Evolutionary conservation across 768 basidiomycete genomes (phyloP).

Genomic region (Cubamyces lactineus): DNA sequence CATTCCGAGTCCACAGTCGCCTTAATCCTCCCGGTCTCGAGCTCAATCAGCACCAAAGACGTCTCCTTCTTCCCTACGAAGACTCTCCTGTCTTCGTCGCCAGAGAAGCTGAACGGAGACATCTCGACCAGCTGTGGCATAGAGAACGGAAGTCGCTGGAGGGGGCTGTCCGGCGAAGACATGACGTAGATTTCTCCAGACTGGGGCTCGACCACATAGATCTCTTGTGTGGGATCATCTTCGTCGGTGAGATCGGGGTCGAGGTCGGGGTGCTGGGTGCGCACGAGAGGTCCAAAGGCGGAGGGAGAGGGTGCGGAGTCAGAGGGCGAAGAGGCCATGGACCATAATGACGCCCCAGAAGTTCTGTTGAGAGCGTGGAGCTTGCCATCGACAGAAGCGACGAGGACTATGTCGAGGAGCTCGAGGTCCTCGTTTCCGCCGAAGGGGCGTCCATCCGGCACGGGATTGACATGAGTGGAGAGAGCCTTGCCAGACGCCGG

Average conservation of each 20-base stretch:
- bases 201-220: conserved; percentile 94
- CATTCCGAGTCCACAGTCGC: conserved; percentile 76
- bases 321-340: conserved; percentile 55
- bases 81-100: conserved; percentile 64
- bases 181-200: conserved; percentile 93
- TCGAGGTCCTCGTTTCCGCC: conserved; percentile 48
- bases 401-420: conserved; percentile 81
- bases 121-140: conserved; percentile 92
- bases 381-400: conserved; percentile 93
- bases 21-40: conserved; percentile 81
- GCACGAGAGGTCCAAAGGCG: conserved; percentile 73
- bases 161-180: conserved; percentile 62
- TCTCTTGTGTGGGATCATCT: conserved; percentile 58
- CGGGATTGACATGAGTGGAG: conserved; percentile 26
- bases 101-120: conserved; percentile 78
- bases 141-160: conserved; percentile 88
- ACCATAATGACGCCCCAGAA: conserved; percentile 85
- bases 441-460: conserved; percentile 14
- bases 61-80: conserved; percentile 95
- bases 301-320: conserved; percentile 39
- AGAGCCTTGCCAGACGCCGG: conserved; percentile 25
- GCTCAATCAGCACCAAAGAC: conserved; percentile 70
- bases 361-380: conserved; percentile 92
- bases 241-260: conserved; percentile 61
- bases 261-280: conserved; percentile 63